Conservation (phyloP, 106 monocot genomes). For the Phalaenopsis equestris region DNA sequence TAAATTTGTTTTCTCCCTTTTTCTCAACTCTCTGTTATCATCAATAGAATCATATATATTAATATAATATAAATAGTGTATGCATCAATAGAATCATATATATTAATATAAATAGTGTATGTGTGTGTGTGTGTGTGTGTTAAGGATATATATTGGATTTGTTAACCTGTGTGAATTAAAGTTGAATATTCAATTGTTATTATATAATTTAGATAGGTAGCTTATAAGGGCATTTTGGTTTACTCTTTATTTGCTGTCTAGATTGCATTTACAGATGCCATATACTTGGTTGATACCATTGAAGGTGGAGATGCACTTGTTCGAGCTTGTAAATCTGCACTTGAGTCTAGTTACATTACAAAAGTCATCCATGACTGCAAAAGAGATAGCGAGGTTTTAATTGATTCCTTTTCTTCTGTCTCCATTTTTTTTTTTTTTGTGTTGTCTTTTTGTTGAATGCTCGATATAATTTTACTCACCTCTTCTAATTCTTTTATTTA, state of each 20-base stretch:
- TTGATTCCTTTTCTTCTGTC: constrained; percentile 11
- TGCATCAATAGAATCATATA: not conserved
- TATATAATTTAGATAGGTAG: not conserved
- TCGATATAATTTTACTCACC: not conserved
- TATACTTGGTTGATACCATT: constrained; percentile 88
- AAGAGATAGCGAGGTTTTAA: constrained; percentile 74
- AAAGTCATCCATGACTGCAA: constrained; percentile 99
- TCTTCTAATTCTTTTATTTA: constrained; percentile 16
- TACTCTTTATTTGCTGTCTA: constrained; percentile 19
- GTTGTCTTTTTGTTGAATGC: constrained; percentile 3
- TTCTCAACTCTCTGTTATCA: not conserved
- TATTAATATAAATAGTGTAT: no score
- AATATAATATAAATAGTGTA: no score
- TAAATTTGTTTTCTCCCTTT: not conserved
- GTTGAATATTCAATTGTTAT: not conserved
- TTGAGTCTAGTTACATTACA: constrained; percentile 70
- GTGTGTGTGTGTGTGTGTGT: not conserved
- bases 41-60: not conserved
- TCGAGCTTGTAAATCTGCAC: constrained; percentile 84
- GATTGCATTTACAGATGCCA: constrained; percentile 82
- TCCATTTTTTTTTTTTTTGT: not conserved
- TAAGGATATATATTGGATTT: constrained; percentile 1
- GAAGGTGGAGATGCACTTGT: constrained; percentile 69
- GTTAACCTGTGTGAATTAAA: not conserved
- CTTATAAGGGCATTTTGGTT: not conserved